Base-by-base conservation (phyloP, 495 filamentous ascomycete species). In the Jackrogersella multiformis region DNA sequence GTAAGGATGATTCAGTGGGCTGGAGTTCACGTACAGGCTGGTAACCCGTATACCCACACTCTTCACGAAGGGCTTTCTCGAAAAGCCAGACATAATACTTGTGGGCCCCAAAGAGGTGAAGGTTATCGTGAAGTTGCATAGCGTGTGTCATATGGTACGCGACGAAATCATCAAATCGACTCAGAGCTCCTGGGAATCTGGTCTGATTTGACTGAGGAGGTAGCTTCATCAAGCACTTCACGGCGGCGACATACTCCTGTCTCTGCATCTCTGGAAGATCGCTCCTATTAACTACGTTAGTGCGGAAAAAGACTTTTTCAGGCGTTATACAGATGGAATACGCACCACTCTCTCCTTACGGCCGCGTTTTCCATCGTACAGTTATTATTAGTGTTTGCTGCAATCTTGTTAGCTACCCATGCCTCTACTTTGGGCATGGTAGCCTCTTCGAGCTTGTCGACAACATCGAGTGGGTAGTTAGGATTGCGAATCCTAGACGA, bases 71-170 rank as follows among this genome's bases (percentile, higher is more conserved):
- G 1, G 89, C 87, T 72, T 87, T 78, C 77, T 92, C 90, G 69
- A 86, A 91, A 9, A 79, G 76, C 67, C 75, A 86, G 62, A 87
- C 80, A 71, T 86, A 92, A 72, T 91, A 88, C 35, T 87, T 82
- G 76, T 92, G 90, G 77, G 88, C 91, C 5, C 84, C 76, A 30
- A 92, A 80, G 70, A 93, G 85, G 61, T 86, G 84, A 12, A 83
- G 84, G 8, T 81, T 84, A 54, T 82, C 78, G 64, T 85, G 85
- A 51, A 86, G 77, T 65, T 82, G 77, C 8, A 77, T 77, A 0
- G 81, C 83, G 55, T 73, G 70, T 21, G 75, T 77, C 64, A 76
- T 75, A 46, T 83, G 82, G 53, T 69, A 83, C 60, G 81, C 81
- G 35, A 85, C 82, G 59, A 86, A 88, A 56, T 87, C 85, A 64